Evolutionary conservation across 2,329 filamentous ascomycete species (phyloP).

Genomic region (Neofusicoccum sp.): DNA sequence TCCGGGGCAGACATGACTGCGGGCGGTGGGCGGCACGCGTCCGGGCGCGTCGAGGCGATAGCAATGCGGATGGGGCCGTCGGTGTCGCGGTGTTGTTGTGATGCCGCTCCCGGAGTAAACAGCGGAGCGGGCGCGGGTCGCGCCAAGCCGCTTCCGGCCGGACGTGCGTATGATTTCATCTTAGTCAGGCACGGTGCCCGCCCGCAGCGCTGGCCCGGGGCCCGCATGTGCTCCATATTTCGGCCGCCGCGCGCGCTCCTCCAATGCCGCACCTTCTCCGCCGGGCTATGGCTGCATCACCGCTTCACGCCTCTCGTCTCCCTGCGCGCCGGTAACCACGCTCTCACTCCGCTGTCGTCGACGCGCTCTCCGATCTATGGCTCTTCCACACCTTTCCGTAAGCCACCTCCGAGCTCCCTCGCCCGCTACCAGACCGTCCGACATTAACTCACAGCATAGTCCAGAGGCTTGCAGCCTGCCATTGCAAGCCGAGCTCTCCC

Average conservation of each 20-base stretch:
- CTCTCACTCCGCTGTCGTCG: background rate
- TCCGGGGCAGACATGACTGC: constrained; percentile 41
- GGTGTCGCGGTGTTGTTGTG: constrained; percentile 13
- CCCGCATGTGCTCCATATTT: constrained; percentile 20
- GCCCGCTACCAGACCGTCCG: constrained; percentile 4
- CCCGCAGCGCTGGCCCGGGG: constrained; percentile 1
- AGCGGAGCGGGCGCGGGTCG: background rate
- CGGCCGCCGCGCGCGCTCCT: background rate
- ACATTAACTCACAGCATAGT: constrained; percentile 22
- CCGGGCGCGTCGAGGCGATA: constrained; percentile 7
- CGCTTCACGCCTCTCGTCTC: background rate
- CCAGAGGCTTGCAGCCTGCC: constrained; percentile 33
- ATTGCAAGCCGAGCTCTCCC: constrained; percentile 28
- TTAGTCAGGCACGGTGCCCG: constrained; percentile 15
- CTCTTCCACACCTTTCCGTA: constrained; percentile 23
- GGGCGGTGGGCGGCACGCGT: background rate
- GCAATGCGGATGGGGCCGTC: constrained; percentile 8
- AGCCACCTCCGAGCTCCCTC: constrained; percentile 9
- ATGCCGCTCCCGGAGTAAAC: background rate
- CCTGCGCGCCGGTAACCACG: constrained; percentile 17
- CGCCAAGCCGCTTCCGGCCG: constrained; percentile 12
- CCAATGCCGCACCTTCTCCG: constrained; percentile 6
- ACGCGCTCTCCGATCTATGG: constrained; percentile 14
- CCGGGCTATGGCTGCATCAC: constrained; percentile 10
- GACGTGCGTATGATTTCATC: constrained; percentile 13